Conservation (phyloP, 768 basidiomycete species). For the Leccinum incarnatum region DNA sequence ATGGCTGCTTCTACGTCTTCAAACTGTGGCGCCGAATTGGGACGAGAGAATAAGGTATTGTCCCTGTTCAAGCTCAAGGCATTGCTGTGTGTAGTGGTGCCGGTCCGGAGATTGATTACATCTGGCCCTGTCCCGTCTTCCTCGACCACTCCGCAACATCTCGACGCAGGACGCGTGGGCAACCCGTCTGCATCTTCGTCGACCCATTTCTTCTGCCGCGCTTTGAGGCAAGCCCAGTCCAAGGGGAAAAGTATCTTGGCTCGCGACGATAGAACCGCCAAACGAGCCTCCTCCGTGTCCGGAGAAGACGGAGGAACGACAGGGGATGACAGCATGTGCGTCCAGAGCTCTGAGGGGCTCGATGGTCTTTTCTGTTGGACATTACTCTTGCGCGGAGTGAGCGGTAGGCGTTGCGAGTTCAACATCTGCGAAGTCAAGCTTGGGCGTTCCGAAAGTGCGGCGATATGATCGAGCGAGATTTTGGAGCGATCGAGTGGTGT, state of each 20-base stretch:
- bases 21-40: slow-evolving; percentile 14
- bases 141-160: slow-evolving; percentile 4
- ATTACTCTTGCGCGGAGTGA: slow-evolving; percentile 30
- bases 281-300: slow-evolving; percentile 24
- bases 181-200: slow-evolving; percentile 22
- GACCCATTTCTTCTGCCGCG: slow-evolving; percentile 29
- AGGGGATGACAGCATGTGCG: slow-evolving; percentile 31
- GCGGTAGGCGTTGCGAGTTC: slow-evolving; percentile 11
- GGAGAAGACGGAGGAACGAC: slow-evolving; percentile 17
- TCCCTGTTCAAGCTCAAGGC: slow-evolving; percentile 2
- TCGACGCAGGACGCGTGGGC: slow-evolving; percentile 9
- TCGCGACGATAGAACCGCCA: slow-evolving; percentile 29
- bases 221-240: slow-evolving; percentile 71
- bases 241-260: slow-evolving; percentile 51
- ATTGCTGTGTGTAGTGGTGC: not conserved
- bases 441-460: slow-evolving; percentile 30
- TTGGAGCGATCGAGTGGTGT: slow-evolving; percentile 23
- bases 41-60: slow-evolving; percentile 1
- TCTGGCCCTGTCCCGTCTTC: slow-evolving; percentile 16
- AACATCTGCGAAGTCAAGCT: slow-evolving; percentile 10
- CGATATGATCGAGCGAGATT: slow-evolving; percentile 32
- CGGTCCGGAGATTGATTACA: slow-evolving; percentile 16
- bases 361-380: not conserved
- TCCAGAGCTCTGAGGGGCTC: slow-evolving; percentile 28
- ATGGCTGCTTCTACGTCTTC: slow-evolving; percentile 39